phyloP scores from a whole-genome alignment of 805 yeast genomes.

The Starmerella vaccinii region DNA sequence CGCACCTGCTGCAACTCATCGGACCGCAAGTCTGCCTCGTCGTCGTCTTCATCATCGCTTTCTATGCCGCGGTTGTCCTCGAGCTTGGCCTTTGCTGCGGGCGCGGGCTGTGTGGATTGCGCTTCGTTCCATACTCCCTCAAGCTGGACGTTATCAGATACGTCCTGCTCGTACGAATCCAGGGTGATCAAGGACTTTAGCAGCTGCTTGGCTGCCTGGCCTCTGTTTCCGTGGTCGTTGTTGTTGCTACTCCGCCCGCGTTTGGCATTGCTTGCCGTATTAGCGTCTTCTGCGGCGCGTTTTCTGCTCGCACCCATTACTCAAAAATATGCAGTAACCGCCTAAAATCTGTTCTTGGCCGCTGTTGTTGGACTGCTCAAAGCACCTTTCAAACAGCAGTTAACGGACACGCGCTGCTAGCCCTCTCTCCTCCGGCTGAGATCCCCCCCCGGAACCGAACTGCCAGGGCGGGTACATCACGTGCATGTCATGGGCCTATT shows the following conservation, averaged over 20 bases:
- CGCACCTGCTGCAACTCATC: neutral
- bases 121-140: constrained; percentile 23
- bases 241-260: neutral
- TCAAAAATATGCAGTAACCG: neutral
- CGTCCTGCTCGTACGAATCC: constrained; percentile 24
- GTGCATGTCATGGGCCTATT: too few species aligned
- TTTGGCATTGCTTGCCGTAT: neutral
- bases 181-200: constrained; percentile 22
- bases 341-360: too few species aligned
- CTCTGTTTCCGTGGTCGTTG: neutral
- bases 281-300: neutral
- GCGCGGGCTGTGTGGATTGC: neutral
- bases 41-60: constrained; percentile 1
- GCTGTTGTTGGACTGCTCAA: too few species aligned
- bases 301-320: neutral
- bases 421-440: too few species aligned
- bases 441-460: neutral
- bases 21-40: too few species aligned
- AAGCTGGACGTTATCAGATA: constrained; percentile 21
- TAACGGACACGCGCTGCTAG: too few species aligned
- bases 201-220: constrained; percentile 17
- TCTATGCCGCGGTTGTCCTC: neutral
- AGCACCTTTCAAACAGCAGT: too few species aligned
- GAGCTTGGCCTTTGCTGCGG: constrained; percentile 10
- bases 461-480: neutral